Conservation (phyloP, 345 rosid genomes). For the Moringa oleifera region DNA sequence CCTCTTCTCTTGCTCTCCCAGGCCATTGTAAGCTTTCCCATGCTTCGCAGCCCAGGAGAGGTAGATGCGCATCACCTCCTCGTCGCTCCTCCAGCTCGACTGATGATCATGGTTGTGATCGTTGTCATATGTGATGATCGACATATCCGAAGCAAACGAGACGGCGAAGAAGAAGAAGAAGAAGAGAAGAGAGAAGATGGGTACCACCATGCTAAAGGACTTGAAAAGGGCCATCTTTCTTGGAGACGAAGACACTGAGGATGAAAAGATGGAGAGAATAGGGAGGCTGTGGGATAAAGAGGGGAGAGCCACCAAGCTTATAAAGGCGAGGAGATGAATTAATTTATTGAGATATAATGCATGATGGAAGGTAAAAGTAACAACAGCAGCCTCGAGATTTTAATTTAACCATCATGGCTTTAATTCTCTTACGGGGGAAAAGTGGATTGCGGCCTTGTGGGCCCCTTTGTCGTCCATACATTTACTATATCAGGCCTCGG, state of each 20-base stretch:
- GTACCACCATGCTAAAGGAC: not conserved
- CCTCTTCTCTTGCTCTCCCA: slow-evolving; percentile 49
- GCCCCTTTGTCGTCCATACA: no score
- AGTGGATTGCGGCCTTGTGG: no score
- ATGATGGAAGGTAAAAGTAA: no score
- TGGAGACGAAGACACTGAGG: not conserved
- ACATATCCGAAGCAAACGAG: slow-evolving; percentile 39
- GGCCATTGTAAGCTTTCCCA: slow-evolving; percentile 50
- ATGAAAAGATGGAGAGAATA: not conserved
- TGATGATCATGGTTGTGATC: slow-evolving; percentile 24
- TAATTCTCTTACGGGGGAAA: no score
- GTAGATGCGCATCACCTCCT: slow-evolving; percentile 62
- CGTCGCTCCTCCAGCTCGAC: slow-evolving; percentile 55
- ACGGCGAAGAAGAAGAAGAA: slow-evolving; percentile 25
- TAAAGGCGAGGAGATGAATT: not conserved
- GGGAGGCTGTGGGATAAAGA: not conserved
- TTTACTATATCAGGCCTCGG: no score
- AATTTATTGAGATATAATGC: no score
- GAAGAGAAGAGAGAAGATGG: slow-evolving; percentile 25
- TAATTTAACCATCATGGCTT: no score
- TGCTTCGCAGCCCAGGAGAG: slow-evolving; percentile 55
- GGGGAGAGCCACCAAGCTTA: not conserved
- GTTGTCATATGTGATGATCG: slow-evolving; percentile 28
- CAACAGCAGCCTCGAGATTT: no score
- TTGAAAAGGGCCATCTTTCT: slow-evolving; percentile 5